These are phyloP conservation scores for Phytophthora syringae DNA, from an alignment of 352 stramenopile genomes.

Conservation along the genomic window DNA sequence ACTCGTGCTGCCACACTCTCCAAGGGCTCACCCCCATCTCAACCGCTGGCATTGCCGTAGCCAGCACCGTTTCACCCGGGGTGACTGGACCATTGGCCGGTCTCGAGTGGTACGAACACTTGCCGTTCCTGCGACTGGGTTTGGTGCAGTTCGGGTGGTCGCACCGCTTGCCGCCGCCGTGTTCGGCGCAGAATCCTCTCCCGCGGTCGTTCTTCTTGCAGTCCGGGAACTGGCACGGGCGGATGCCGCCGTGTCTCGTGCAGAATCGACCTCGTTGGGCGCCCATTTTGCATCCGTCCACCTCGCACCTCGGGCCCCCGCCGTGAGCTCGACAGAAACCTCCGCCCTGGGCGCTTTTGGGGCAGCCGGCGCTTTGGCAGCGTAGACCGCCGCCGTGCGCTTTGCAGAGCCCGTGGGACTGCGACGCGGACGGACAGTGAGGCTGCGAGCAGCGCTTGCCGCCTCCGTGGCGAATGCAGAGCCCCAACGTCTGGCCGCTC, in stretches of 20 bases:
- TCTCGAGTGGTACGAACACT: slow-evolving; percentile 78
- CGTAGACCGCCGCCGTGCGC: slow-evolving; percentile 71
- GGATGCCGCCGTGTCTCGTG: slow-evolving; percentile 58
- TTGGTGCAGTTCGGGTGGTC: slow-evolving; percentile 68
- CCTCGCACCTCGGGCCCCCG: slow-evolving; percentile 72
- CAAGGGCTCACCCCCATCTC: slow-evolving; percentile 12
- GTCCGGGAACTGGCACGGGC: slow-evolving; percentile 72
- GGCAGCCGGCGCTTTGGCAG: slow-evolving; percentile 61
- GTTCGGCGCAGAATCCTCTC: slow-evolving; percentile 80
- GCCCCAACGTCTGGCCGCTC: slow-evolving; percentile 65
- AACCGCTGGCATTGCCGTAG: slow-evolving; percentile 51
- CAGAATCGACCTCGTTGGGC: slow-evolving; percentile 72
- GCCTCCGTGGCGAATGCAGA: slow-evolving; percentile 77
- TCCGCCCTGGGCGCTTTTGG: slow-evolving; percentile 72
- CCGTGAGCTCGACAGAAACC: slow-evolving; percentile 76
- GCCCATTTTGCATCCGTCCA: slow-evolving; percentile 73
- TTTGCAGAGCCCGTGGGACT: slow-evolving; percentile 78
- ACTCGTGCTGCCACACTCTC: too few species aligned
- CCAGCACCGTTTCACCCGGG: neutral
- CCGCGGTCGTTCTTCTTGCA: slow-evolving; percentile 69
- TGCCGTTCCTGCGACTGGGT: slow-evolving; percentile 72
- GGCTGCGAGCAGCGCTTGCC: slow-evolving; percentile 66
- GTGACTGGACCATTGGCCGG: slow-evolving; percentile 38
- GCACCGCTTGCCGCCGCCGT: slow-evolving; percentile 80
- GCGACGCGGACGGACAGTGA: slow-evolving; percentile 66